Evolutionary conservation across 129 eudicot genomes (phyloP), one percentile per base, ranked within the genome.

Genomic region (Helianthus annuus): DNA sequence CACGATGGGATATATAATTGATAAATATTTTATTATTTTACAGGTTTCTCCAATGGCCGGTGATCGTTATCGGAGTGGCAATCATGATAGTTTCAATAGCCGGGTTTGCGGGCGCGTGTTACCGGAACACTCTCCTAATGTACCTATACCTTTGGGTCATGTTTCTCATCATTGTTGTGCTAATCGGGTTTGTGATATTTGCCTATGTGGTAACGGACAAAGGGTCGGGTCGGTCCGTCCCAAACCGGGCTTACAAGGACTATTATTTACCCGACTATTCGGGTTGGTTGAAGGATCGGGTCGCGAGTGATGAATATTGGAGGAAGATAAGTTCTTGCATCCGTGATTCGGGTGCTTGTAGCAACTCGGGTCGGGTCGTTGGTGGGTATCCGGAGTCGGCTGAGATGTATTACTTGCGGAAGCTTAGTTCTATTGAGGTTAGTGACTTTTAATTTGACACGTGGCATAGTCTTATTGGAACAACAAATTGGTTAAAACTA

Each of bases 41-140:
- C 10, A 42, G 46, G 46, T 89, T 93, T 79, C 91, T 93, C 17
- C 98, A 93, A 77, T 93, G 95, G 95, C 98, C 98, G 0, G 39
- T 93, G 10, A 87, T 93, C 3, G 77, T 85, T 77, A 87, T 89
- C 66, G 98, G 98, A 10, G 79, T 81, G 17, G 56, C 96, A 40
- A 83, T 93, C 76, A 82, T 89, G 91, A 87, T 87, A 2, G 89
- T 93, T 71, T 93, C 98, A 54, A 80, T 93, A 63, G 95, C 98
- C 38, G 98, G 98, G 0, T 85, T 93, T 75, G 95, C 95, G 66
- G 98, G 98, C 71, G 89, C 98, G 40, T 93, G 98, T 64, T 93
- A 89, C 79, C 80, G 96, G 19, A 93, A 93, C 77, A 85, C 91
- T 5, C 82, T 93, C 77, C 82, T 93, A 27, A 89, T 93, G 98